These are phyloP conservation scores for Boletus insuetus DNA, from an alignment of 768 basidiomycete genomes.

Conservation along the genomic window DNA sequence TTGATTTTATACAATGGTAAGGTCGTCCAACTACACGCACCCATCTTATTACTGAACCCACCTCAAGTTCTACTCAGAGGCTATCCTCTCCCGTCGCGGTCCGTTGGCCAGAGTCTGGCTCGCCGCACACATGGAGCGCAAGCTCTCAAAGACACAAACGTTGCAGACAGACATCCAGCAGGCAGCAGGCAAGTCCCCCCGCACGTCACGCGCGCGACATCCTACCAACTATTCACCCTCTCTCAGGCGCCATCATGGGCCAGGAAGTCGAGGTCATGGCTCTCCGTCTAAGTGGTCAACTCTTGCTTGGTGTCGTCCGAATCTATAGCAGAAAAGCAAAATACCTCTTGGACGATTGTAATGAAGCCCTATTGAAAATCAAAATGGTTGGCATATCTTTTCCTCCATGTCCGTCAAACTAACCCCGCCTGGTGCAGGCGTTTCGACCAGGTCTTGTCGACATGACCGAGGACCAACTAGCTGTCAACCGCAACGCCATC, in stretches of 20 bases:
- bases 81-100: conserved; percentile 89
- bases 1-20: conserved; percentile 9
- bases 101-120: conserved; percentile 98
- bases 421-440: conserved; percentile 48
- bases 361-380: conserved; percentile 92
- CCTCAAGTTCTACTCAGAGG: conserved; percentile 76
- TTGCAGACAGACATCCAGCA: conserved; percentile 94
- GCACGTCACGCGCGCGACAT: neutral
- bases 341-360: conserved; percentile 96
- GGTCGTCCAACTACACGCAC: neutral
- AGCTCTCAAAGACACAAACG: conserved; percentile 94
- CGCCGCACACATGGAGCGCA: conserved; percentile 97
- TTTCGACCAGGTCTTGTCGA: conserved; percentile 96
- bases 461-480: conserved; percentile 91
- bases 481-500: conserved; percentile 84
- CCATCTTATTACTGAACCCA: neutral
- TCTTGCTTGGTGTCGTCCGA: conserved; percentile 93
- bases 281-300: conserved; percentile 92
- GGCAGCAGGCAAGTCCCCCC: conserved; percentile 62
- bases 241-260: conserved; percentile 83
- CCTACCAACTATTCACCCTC: neutral
- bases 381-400: conserved; percentile 65
- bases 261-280: conserved; percentile 94
- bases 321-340: conserved; percentile 98
- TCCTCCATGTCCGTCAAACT: neutral